Conservation (phyloP, 1,284 basidiomycete species). For the Ganoderma resinaceum region DNA sequence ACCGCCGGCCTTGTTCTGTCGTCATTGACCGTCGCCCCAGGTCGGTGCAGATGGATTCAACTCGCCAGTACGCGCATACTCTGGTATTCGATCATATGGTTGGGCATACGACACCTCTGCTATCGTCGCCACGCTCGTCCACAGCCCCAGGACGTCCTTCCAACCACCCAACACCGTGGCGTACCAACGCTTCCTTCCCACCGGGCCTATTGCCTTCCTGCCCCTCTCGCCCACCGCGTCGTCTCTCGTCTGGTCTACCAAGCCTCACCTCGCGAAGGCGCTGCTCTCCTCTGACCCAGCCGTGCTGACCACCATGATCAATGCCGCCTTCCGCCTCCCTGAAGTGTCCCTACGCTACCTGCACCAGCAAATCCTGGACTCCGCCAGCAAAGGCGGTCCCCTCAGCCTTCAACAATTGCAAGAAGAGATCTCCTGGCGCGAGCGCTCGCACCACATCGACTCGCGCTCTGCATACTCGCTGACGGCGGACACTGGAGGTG, state of each 20-base stretch:
- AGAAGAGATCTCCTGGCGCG: conserved; percentile 73
- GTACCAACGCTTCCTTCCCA: conserved; percentile 95
- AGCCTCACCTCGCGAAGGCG: conserved; percentile 77
- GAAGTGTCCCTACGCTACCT: conserved; percentile 78
- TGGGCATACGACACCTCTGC: conserved; percentile 94
- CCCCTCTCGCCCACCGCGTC: conserved; percentile 82
- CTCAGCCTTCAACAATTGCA: conserved; percentile 54
- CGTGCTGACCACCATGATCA: conserved; percentile 81
- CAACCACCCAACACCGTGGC: conserved; percentile 80
- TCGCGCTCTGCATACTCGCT: conserved; percentile 69
- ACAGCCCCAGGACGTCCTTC: conserved; percentile 65
- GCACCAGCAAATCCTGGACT: conserved; percentile 66
- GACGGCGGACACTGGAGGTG: conserved; percentile 48
- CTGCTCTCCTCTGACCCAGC: conserved; percentile 73
- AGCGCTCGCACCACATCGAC: conserved; percentile 69
- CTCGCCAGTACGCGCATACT: conserved; percentile 91
- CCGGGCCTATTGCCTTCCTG: conserved; percentile 95
- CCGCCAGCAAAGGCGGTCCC: conserved; percentile 49
- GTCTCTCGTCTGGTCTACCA: conserved; percentile 96
- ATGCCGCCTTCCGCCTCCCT: conserved; percentile 91
- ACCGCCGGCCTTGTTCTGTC: neutral
- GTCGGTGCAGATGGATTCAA: conserved; percentile 97
- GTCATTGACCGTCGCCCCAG: conserved; percentile 45
- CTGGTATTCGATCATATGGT: conserved; percentile 88
- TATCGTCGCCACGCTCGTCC: conserved; percentile 88